phyloP scores from a whole-genome alignment of 2,329 filamentous ascomycete genomes.

The Tolypocladium cylindrosporum region DNA sequence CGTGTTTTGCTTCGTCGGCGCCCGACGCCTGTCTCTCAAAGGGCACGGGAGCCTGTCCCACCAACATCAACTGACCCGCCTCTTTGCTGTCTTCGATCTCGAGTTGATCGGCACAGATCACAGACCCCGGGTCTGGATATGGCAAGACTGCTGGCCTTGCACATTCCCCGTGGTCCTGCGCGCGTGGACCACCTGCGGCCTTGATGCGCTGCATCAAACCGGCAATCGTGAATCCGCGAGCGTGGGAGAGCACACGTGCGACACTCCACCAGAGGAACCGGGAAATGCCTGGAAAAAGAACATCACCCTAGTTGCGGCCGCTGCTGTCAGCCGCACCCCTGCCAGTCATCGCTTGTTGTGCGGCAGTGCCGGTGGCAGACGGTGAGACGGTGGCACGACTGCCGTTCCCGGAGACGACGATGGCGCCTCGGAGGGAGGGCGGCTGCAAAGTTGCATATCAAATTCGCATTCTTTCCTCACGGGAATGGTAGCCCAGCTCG shows the following conservation, averaged over 20 bases:
- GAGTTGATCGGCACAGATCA: not conserved
- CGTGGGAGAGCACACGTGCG: not conserved
- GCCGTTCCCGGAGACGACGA: not conserved
- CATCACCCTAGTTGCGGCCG: not conserved
- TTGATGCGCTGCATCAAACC: not conserved
- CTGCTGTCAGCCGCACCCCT: not conserved
- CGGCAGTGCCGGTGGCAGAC: not conserved
- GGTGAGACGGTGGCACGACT: not conserved
- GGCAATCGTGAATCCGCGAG: not conserved
- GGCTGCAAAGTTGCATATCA: not conserved
- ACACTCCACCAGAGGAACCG: not conserved
- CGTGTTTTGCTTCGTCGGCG: not conserved
- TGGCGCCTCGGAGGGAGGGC: not conserved
- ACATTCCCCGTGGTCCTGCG: not conserved
- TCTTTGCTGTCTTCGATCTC: not conserved
- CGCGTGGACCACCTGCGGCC: not conserved
- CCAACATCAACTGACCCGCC: not conserved
- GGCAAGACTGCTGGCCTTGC: not conserved
- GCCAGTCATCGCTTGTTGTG: not conserved
- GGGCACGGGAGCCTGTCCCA: not conserved
- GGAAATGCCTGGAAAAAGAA: not conserved
- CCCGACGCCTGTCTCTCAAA: not conserved
- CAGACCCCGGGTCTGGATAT: not conserved
- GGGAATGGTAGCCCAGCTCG: not conserved
- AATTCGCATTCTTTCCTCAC: not conserved